Evolutionary conservation across 345 rosid genomes (phyloP).

Genomic region (Stellera chamaejasme): DNA sequence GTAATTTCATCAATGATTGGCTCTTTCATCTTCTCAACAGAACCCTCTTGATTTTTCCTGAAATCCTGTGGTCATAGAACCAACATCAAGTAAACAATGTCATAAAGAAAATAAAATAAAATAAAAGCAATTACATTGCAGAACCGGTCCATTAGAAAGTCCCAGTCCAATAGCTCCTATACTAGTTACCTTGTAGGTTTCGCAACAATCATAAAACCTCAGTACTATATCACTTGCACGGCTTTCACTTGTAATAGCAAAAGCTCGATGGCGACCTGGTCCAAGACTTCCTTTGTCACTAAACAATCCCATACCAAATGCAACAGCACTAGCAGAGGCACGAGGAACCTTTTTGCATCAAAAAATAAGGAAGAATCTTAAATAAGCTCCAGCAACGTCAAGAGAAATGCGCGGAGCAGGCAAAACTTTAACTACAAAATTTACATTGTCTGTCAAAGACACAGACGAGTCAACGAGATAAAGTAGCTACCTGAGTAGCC

Average conservation of each 20-base stretch:
- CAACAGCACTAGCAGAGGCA: constrained; percentile 96
- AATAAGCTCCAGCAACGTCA: not conserved
- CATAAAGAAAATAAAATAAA: not conserved
- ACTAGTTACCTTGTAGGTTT: constrained; percentile 76
- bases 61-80: constrained; percentile 34
- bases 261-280: constrained; percentile 69
- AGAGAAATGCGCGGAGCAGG: not conserved
- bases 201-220: constrained; percentile 77
- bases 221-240: constrained; percentile 83
- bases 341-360: constrained; percentile 57
- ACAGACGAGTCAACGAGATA: not conserved
- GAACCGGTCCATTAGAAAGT: not conserved
- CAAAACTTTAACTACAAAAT: not conserved
- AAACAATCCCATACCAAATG: constrained; percentile 96
- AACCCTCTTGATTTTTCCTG: constrained; percentile 58
- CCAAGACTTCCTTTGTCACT: constrained; percentile 75
- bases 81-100: constrained; percentile 3
- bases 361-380: constrained; percentile 4
- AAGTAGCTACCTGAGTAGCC: constrained; percentile 65
- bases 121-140: constrained; percentile 1
- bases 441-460: not conserved
- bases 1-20: constrained; percentile 74
- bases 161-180: not conserved
- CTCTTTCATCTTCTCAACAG: constrained; percentile 70
- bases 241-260: constrained; percentile 83